A percentile compares a stretch with the other conserved stretches of the same genome.
These are phyloP conservation scores for Ophiostoma piceae DNA, from an alignment of 2,329 filamentous ascomycete genomes.

Conservation along the genomic window DNA sequence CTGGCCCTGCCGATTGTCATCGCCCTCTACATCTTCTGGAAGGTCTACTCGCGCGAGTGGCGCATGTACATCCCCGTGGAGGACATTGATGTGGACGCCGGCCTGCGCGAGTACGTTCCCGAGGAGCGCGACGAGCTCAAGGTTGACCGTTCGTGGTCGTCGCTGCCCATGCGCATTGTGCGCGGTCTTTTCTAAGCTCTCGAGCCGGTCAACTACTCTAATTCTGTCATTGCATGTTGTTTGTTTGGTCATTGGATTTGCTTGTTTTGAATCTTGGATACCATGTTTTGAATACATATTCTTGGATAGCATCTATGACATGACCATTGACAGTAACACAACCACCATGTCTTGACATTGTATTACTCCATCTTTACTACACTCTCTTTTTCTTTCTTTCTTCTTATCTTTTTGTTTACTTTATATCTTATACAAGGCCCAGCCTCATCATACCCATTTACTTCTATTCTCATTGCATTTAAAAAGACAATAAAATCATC, in stretches of 20 bases:
- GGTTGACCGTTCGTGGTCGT: constrained; percentile 33
- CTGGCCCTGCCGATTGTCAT: constrained; percentile 54
- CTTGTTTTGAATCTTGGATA: not conserved
- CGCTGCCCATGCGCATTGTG: constrained; percentile 35
- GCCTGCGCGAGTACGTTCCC: constrained; percentile 51
- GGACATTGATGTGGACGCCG: constrained; percentile 59
- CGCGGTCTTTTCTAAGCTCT: constrained; percentile 35
- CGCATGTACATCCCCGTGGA: constrained; percentile 52
- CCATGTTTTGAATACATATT: not conserved
- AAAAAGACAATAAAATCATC: not conserved
- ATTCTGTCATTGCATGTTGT: not conserved
- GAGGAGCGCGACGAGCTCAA: constrained; percentile 37
- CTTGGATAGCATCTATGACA: not conserved
- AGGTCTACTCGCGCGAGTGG: constrained; percentile 50
- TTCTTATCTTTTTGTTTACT: not conserved
- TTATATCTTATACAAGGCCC: not conserved
- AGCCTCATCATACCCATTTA: constrained; percentile 7
- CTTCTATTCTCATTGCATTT: not conserved
- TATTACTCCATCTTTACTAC: not conserved
- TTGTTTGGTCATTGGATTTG: not conserved
- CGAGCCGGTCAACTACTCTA: constrained; percentile 11
- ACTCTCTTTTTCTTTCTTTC: not conserved
- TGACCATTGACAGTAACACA: not conserved
- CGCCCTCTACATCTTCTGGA: constrained; percentile 59
- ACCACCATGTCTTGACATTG: not conserved